Percentiles rank a stretch among this genome's conserved stretches.
Evolutionary conservation across 306 rosid genomes (phyloP).

Genomic region (Oxytropis ochrocephala): DNA sequence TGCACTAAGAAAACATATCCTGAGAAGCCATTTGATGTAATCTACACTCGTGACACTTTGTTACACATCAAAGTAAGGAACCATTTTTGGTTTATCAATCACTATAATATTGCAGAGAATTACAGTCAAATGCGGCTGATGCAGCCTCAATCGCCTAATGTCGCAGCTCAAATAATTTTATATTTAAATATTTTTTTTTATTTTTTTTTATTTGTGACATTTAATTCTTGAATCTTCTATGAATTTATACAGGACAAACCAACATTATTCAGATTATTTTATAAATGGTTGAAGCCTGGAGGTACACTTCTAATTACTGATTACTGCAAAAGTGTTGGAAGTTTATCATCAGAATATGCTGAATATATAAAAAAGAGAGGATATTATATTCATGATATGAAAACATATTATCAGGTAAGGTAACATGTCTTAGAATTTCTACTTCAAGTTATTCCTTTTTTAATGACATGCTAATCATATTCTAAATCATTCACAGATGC

Average conservation of each 20-base stretch:
- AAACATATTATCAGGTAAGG: conserved; percentile 59
- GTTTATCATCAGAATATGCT: conserved; percentile 49
- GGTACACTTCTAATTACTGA: conserved; percentile 86
- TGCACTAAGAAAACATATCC: conserved; percentile 69
- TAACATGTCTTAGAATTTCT: background rate
- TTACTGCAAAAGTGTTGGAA: conserved; percentile 62
- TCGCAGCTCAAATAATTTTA: background rate
- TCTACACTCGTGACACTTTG: conserved; percentile 83
- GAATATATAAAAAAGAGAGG: conserved; percentile 75
- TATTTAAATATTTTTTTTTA: background rate
- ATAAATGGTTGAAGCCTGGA: conserved; percentile 91
- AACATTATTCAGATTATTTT: conserved; percentile 59
- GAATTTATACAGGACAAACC: conserved; percentile 59
- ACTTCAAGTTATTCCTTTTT: background rate
- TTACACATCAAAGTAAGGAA: conserved; percentile 83
- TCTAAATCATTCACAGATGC: conserved; percentile 54
- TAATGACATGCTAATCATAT: background rate
- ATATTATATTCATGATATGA: conserved; percentile 66
- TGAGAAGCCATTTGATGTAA: conserved; percentile 69
- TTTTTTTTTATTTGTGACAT: background rate
- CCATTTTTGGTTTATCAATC: background rate
- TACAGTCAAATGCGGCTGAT: too few species aligned
- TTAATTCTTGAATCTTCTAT: background rate
- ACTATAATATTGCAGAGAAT: background rate
- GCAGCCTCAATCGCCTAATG: too few species aligned